phyloP scores from a whole-genome alignment of 106 monocot genomes.

The Dendrobium catenatum region DNA sequence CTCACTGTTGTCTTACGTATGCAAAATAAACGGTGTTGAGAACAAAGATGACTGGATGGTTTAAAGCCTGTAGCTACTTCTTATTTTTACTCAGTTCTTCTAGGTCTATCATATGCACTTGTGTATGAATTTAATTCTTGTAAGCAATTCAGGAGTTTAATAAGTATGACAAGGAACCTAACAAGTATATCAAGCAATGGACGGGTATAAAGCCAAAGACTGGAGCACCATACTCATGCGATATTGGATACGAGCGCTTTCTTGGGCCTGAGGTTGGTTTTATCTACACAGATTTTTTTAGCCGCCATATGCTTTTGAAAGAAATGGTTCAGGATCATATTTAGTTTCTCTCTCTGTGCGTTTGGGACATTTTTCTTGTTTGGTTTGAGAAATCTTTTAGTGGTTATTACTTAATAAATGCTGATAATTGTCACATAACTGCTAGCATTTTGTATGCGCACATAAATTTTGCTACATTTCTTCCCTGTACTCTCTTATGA shows the following conservation, averaged over 20 bases:
- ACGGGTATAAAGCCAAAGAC: slow-evolving; percentile 74
- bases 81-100: background rate
- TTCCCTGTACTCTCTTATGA: background rate
- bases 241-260: slow-evolving; percentile 91
- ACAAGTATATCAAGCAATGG: slow-evolving; percentile 84
- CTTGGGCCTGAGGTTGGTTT: slow-evolving; percentile 82
- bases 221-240: slow-evolving; percentile 74
- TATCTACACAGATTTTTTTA: background rate
- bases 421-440: background rate
- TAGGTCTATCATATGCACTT: background rate
- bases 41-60: background rate
- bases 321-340: background rate
- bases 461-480: background rate
- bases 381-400: background rate
- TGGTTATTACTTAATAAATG: background rate
- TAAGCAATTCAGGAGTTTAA: slow-evolving; percentile 53
- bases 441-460: background rate
- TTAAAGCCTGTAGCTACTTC: background rate
- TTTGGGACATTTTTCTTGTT: background rate
- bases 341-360: background rate
- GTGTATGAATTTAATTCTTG: background rate
- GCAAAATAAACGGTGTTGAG: background rate
- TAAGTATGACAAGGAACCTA: slow-evolving; percentile 73
- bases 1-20: background rate
- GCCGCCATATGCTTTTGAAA: background rate